Base-by-base conservation (phyloP, 2,329 filamentous ascomycete species). In the Pyricularia sp. region DNA sequence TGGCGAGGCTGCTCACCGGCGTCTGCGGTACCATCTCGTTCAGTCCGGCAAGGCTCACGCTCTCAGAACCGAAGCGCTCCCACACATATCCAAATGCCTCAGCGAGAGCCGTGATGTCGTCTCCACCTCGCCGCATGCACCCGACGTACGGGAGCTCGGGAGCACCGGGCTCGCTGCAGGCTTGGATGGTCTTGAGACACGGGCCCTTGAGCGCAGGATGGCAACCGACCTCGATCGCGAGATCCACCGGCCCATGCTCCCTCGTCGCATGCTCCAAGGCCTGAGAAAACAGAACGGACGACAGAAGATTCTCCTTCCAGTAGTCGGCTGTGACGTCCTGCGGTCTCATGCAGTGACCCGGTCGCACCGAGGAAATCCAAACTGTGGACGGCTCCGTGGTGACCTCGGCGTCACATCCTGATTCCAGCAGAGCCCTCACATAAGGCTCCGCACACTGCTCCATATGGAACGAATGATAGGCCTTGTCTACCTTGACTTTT, bases 401-500 rank as follows among this genome's bases (percentile, higher is more conserved):
- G 2, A 62, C 19, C 2, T 64, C 28, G 1, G 73, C 71, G 0
- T 66, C 55, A 26, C 79, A 73, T n/a, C 65, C 66, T 33, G 72
- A 74, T 19, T 64, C 65, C 2, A 65, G 44, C 53, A 79, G 67
- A 1, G 68, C 69, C 28, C 72, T 65, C 3, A 73, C 66, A 65
- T 80, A 80, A 62, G 72, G 66, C 0, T 61, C 67, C 0, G 75
- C 73, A 1, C 76, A 70, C 24, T 33, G 66, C 0, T 69, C 62
- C 75, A 79, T 79, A 63, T 78, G 75, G 24, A 73, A 72, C 0
- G 75, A 77, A 65, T 78, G 75, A 64, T 79, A 80, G 0, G 78
- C 78, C 13, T 66, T 75, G 64, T 77, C 74, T 2, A 78, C 76
- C 12, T 71, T 69, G 0, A 81, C 69, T 0, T 66, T 49, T 4